Percentiles rank a stretch among this genome's conserved stretches.
Conservation (phyloP, 306 rosid genomes). For the Vigna hirtella region DNA sequence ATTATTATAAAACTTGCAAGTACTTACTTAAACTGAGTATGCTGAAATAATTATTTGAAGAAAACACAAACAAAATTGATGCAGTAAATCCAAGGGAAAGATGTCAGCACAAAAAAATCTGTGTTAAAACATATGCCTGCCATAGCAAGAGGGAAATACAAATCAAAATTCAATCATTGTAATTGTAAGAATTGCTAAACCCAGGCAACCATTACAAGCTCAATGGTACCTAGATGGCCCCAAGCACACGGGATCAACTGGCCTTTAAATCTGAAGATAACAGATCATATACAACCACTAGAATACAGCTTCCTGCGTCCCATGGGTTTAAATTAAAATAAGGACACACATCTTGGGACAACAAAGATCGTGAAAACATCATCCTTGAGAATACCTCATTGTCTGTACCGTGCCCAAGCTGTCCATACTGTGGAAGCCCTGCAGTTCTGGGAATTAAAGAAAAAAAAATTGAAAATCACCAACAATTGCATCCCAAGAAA, state of each 20-base stretch:
- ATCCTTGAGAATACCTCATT: constrained; percentile 73
- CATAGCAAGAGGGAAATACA: neutral
- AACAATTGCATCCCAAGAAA: constrained; percentile 14
- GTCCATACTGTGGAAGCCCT: constrained; percentile 96
- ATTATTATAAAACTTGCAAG: neutral
- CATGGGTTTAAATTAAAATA: constrained; percentile 21
- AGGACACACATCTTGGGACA: constrained; percentile 31
- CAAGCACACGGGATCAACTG: constrained; percentile 24
- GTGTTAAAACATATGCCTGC: constrained; percentile 4
- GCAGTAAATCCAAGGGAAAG: neutral
- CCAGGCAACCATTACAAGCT: constrained; percentile 9
- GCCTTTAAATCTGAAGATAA: constrained; percentile 6
- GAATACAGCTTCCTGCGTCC: neutral
- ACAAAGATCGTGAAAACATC: constrained; percentile 15
- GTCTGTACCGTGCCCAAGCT: constrained; percentile 99
- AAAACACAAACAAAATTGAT: constrained; percentile 10
- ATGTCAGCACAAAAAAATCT: neutral
- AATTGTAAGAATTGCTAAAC: constrained; percentile 7
- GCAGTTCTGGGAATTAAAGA: constrained; percentile 73
- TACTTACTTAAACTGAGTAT: neutral
- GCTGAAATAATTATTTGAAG: neutral
- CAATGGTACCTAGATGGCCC: constrained; percentile 12
- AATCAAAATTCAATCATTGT: constrained; percentile 13
- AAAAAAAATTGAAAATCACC: constrained; percentile 31
- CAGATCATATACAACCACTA: constrained; percentile 5